Base-by-base conservation (phyloP, 2,329 filamentous ascomycete species). In the Niveomyces coronatus region DNA sequence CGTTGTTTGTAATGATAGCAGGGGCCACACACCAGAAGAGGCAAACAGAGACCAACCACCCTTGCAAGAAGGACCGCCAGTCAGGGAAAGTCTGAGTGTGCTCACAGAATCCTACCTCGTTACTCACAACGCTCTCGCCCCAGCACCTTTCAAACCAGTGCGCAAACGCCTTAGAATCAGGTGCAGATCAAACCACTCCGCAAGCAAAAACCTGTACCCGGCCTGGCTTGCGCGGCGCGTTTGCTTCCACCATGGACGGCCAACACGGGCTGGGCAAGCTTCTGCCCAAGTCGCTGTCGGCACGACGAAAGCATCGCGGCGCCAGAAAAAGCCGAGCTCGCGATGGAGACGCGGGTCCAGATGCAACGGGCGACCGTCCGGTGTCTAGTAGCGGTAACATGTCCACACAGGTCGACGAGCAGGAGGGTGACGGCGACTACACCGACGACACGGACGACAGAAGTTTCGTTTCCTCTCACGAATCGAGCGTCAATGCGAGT, bases 201-300 rank as follows among this genome's bases (percentile, higher is more conserved):
- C 22, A n/a, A n/a, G n/a, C n/a, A n/a, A n/a, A n/a, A n/a, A n/a
- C n/a, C n/a, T n/a, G n/a, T 18, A 34, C 14, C 14, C 23, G 11
- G 13, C 23, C 23, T n/a, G n/a, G n/a, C n/a, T 8, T 39, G 29
- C 23, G 18, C 10, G 37, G 24, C 31, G 31, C 37, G 17, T 16
- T 30, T 28, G 5, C 9, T 31, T n/a, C 26, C 23, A 23, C 24
- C 9, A 40, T 40, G 37, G 37, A 40, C 24, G 36, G 37, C 35
- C 34, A 42, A 39, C 61, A 53, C 44, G 58, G 61, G 10, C 55
- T 74, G 30, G 63, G 60, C 41, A 76, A 72, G 55, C 61, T 77
- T 20, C 55, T 78, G 24, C 64, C 71, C 36, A 73, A 69, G 50
- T 60, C 64, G 26, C 63, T 76, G 38, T 56, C 60, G 19, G 61